phyloP scores from a whole-genome alignment of 306 rosid species.

The Cucurbita moschata region DNA sequence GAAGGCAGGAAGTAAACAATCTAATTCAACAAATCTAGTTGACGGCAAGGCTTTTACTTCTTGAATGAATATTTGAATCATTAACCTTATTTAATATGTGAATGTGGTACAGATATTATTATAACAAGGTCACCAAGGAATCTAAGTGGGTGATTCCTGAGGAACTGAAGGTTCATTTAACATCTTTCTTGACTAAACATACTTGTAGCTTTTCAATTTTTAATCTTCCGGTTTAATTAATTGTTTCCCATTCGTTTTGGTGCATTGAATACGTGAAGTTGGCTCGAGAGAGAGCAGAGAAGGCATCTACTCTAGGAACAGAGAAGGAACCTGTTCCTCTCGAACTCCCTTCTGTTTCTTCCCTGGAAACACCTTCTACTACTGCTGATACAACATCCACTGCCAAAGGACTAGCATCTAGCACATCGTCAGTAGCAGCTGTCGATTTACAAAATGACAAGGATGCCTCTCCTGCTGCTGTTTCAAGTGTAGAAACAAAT shows the following conservation, averaged over 20 bases:
- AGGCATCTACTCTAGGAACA: slow-evolving; percentile 32
- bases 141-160: slow-evolving; percentile 86
- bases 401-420: slow-evolving; percentile 39
- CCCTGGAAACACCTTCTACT: slow-evolving; percentile 30
- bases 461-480: slow-evolving; percentile 36
- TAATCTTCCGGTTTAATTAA: not conserved
- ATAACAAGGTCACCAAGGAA: slow-evolving; percentile 69
- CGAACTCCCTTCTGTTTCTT: slow-evolving; percentile 28
- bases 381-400: slow-evolving; percentile 32
- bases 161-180: slow-evolving; percentile 60
- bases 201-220: not conserved
- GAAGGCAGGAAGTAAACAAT: slow-evolving; percentile 74
- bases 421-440: slow-evolving; percentile 43
- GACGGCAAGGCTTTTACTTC: slow-evolving; percentile 6
- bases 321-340: slow-evolving; percentile 21
- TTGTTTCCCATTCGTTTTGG: slow-evolving; percentile 8
- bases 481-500: slow-evolving; percentile 22
- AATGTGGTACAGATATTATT: slow-evolving; percentile 54
- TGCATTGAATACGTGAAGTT: slow-evolving; percentile 31
- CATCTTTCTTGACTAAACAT: not conserved
- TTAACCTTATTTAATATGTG: slow-evolving; percentile 11
- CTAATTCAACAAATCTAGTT: not conserved
- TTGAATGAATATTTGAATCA: slow-evolving; percentile 5
- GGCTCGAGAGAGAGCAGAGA: slow-evolving; percentile 70
- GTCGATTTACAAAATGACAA: slow-evolving; percentile 25